Evolutionary conservation across 148 eudicot genomes (phyloP), one percentile per base, ranked within the genome.

Genomic region (Heliosperma pusillum): DNA sequence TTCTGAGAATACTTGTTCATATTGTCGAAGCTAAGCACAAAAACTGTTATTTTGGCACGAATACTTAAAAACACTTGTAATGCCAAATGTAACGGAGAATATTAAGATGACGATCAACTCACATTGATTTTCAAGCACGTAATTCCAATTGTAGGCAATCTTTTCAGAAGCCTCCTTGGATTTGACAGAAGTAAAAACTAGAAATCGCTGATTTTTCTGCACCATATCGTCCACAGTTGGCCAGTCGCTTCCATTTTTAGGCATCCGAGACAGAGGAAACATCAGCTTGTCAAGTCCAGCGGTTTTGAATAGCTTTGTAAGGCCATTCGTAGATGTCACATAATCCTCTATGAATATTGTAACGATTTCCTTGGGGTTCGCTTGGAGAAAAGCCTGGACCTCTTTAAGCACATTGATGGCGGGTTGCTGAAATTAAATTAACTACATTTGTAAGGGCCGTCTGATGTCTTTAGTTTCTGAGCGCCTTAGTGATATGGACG

Each of bases 301-400:
- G 13, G 89, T 83, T 72, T 80, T 82, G 52, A 90, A 92, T 77
- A 95, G 82, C 74, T 86, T 89, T 24, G 92, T 84, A 64, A 95
- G 82, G 52, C 97, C 98, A 71, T 69, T 82, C 25, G 89, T 74
- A 19, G 97, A 71, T 21, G 80, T 81, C 72, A 95, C 98, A 68
- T 95, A 95, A 75, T 95, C 98, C 81, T 95, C 97, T 8, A 95
- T 87, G 81, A 95, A 85, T 58, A 94, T 87, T 22, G 98, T 94
- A 66, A 91, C 63, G 12, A 94, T 89, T 79, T 92, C 98, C 55
- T 88, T 56, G 0, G 97, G 97, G 74, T 94, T 91, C 61, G 78
- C 81, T 63, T 79, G 86, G 72, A 94, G 62, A 73, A 94, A 92
- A 27, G 47, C 70, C 77, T 78, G 85, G 80, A 95, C 77, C 88